Evolutionary conservation across 2,329 filamentous ascomycete genomes (phyloP), one percentile per base, ranked within the genome.

Genomic region (Pseudocercospora eumusae): DNA sequence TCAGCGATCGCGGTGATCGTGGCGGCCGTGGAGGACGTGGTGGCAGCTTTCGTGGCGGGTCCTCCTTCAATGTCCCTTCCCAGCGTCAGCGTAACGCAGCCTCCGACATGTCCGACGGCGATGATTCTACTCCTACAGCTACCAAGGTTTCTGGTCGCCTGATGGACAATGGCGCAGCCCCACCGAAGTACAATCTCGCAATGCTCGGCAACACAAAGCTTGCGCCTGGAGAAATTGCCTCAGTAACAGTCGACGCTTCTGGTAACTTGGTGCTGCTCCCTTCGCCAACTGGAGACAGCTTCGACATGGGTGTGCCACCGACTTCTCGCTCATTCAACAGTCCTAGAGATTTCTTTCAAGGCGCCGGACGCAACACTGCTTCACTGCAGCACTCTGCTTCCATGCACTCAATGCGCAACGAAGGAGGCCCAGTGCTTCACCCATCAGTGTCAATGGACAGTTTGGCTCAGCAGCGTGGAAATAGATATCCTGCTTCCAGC

Each of bases 341-440:
- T 42, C 21, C 61, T 18, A 44, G 44, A 18, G 47, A 40, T 21
- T 55, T 36, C 36, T 47, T 50, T 18, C 23, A 28, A 18, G 28
- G 40, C 2, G n/a, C 33, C n/a, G 42, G 33, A 53, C 25, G 13
- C 33, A 10, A 20, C n/a, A 33, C 25, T 31, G 28, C 25, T 47
- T 49, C 33, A 28, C 57, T 63, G n/a, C 61, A 60, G 47, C 57
- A 63, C 23, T 63, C 61, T 25, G 54, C 49, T 5, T 63, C 61
- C 13, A 60, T 63, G 61, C 42, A 50, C 27, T 28, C 55, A 8
- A 58, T 60, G 40, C 45, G 61, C 45, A 11, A 31, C 15, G 6
- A 18, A 18, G 56, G 23, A 28, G 44, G 36, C n/a, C 60, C 56
- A 20, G 28, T 45, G 9, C 52, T 63, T 31, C 56, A 49, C 42